Base-by-base conservation (phyloP, 805 yeast genomes). In the Spathaspora passalidarum region DNA sequence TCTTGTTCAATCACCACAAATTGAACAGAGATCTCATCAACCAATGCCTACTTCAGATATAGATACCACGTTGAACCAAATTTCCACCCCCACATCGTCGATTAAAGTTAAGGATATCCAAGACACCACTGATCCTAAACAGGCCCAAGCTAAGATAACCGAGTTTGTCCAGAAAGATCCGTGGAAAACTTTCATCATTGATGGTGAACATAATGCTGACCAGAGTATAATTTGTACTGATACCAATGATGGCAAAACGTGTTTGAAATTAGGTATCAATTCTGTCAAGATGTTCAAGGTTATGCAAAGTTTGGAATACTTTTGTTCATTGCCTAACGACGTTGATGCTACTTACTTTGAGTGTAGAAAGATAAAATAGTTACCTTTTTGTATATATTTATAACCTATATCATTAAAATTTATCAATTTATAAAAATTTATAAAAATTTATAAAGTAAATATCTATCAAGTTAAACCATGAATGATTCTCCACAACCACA, bases 401-500 rank as follows among this genome's bases (percentile, higher is more conserved):
- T 14, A 7, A 32, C 23, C 22, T 36, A 9, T 36, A 13, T 18
- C 21, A 37, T 18, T 10, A n/a, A 2, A 7, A 40, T 38, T 21
- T 13, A 36, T 13, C 14, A 6, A 4, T 19, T 34, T 34, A 34
- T 34, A 10, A n/a, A 10, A n/a, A 10, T 26, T 26, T n/a, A n/a
- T 26, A 10, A 26, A 26, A 26, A 26, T n/a, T n/a, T n/a, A n/a
- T n/a, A 29, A 29, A 29, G 34, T 13, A 29, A 29, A 8, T 29
- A 29, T 29, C 34, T 29, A 29, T 29, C 10, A 38, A 39, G 13
- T 4, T 70, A 91, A 7, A 92, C 97, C 97, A 91, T 94, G 65
- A 94, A 94, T 4, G 97, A 88, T 71, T 94, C 99, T 45, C 99
- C 99, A 66, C 99, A 94, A 10, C 99, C 99, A 69, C 99, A 94